phyloP scores from a whole-genome alignment of 345 rosid species.

The Hibiscus tridactylites region DNA sequence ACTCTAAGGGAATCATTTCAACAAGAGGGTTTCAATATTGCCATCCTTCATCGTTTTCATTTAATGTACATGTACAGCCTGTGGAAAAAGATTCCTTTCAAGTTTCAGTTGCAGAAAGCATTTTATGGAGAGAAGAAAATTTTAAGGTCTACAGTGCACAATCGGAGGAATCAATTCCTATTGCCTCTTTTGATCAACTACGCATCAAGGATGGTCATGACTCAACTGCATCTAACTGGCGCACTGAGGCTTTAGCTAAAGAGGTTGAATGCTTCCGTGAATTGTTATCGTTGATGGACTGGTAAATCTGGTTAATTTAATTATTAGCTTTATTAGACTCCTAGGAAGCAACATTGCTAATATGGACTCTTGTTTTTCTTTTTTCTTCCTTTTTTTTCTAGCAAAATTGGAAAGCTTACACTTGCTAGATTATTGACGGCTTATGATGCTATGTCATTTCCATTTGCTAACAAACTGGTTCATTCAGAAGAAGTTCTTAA shows the following conservation, averaged over 20 bases:
- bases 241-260: slow-evolving; percentile 31
- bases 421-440: slow-evolving; percentile 84
- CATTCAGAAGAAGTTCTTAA: slow-evolving; percentile 62
- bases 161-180: slow-evolving; percentile 28
- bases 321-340: background rate
- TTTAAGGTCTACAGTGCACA: slow-evolving; percentile 32
- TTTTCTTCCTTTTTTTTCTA: slow-evolving; percentile 18
- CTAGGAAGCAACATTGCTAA: slow-evolving; percentile 5
- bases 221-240: slow-evolving; percentile 46
- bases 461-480: slow-evolving; percentile 20
- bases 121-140: slow-evolving; percentile 56
- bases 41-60: slow-evolving; percentile 32
- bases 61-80: slow-evolving; percentile 32
- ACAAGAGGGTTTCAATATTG: slow-evolving; percentile 41
- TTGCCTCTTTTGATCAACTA: slow-evolving; percentile 24
- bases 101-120: slow-evolving; percentile 20
- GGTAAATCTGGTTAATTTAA: slow-evolving; percentile 35
- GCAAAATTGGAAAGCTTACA: slow-evolving; percentile 92
- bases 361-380: background rate
- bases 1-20: slow-evolving; percentile 57
- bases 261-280: slow-evolving; percentile 55
- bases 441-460: slow-evolving; percentile 32
- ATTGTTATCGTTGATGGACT: slow-evolving; percentile 35
- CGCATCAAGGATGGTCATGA: slow-evolving; percentile 22
- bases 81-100: slow-evolving; percentile 18